These are phyloP conservation scores for Tephrocybe sp. DNA, from an alignment of 768 basidiomycete species.

Conservation along the genomic window DNA sequence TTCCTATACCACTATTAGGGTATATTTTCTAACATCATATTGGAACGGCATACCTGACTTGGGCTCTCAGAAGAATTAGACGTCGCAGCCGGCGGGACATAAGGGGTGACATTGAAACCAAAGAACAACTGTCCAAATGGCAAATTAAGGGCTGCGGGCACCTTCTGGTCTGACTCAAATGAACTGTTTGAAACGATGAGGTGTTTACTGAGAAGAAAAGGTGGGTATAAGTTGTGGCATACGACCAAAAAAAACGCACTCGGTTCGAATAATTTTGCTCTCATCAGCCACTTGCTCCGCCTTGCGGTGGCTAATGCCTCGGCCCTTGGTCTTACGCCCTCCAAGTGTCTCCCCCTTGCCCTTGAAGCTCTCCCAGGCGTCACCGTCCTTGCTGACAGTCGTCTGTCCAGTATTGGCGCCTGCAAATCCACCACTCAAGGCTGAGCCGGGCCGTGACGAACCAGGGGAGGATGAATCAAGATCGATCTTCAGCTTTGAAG, in stretches of 20 bases:
- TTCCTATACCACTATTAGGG: conserved; percentile 25
- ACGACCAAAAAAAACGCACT: conserved; percentile 51
- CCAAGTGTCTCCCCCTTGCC: conserved; percentile 89
- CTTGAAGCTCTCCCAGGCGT: conserved; percentile 94
- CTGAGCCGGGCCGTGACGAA: conserved; percentile 77
- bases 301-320: conserved; percentile 82
- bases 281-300: conserved; percentile 74
- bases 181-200: conserved; percentile 80
- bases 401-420: conserved; percentile 45
- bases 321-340: conserved; percentile 93
- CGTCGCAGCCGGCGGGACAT: conserved; percentile 47
- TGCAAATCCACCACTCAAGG: conserved; percentile 66
- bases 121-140: conserved; percentile 97
- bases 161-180: conserved; percentile 70
- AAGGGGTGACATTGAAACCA: conserved; percentile 80
- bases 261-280: conserved; percentile 88
- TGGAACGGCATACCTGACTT: conserved; percentile 19
- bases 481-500: conserved; percentile 94
- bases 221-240: conserved; percentile 12
- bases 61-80: conserved; percentile 26
- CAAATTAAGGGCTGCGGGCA: conserved; percentile 85
- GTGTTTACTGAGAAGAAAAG: conserved; percentile 55
- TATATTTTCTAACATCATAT: background rate
- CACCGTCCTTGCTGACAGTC: conserved; percentile 69
- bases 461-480: conserved; percentile 82